phyloP scores from a whole-genome alignment of 1,139 yeast genomes.

The Geotrichum klebahnii region DNA sequence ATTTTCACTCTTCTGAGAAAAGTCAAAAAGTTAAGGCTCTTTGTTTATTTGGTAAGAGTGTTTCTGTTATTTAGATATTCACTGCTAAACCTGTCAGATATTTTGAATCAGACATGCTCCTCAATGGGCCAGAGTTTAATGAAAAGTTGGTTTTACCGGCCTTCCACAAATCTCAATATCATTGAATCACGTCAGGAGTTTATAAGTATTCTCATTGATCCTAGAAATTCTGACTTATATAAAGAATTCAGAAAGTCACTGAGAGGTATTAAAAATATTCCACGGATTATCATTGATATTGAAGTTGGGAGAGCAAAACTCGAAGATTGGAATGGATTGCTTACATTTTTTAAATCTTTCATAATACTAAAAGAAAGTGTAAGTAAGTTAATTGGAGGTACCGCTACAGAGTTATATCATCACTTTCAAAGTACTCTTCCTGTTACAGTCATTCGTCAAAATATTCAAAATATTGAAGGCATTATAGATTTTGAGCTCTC shows the following conservation, averaged over 20 bases:
- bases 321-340: slow-evolving; percentile 35
- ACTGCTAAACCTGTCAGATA: slow-evolving; percentile 7
- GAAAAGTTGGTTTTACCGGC: slow-evolving; percentile 40
- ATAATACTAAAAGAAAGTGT: slow-evolving; percentile 14
- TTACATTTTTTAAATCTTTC: slow-evolving; percentile 26
- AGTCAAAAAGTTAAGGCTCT: slow-evolving; percentile 19
- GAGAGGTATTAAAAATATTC: slow-evolving; percentile 35
- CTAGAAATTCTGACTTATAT: slow-evolving; percentile 25
- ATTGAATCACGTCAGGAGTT: slow-evolving; percentile 37
- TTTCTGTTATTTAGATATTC: too few relatives aligned
- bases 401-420: not conserved
- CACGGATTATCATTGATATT: slow-evolving; percentile 30
- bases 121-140: slow-evolving; percentile 36
- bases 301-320: slow-evolving; percentile 34
- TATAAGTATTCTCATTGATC: slow-evolving; percentile 31
- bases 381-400: slow-evolving; percentile 15
- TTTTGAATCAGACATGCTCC: slow-evolving; percentile 34
- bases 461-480: slow-evolving; percentile 23
- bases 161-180: slow-evolving; percentile 32
- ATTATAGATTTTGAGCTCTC: slow-evolving; percentile 42
- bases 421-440: slow-evolving; percentile 19
- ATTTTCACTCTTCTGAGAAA: slow-evolving; percentile 20
- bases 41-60: slow-evolving; percentile 26
- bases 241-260: slow-evolving; percentile 27
- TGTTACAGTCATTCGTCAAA: slow-evolving; percentile 21